Percentiles rank a stretch among this genome's conserved stretches.
Conservation (phyloP, 2,329 filamentous ascomycete genomes). For the Iodosphaeria phyllophila region DNA sequence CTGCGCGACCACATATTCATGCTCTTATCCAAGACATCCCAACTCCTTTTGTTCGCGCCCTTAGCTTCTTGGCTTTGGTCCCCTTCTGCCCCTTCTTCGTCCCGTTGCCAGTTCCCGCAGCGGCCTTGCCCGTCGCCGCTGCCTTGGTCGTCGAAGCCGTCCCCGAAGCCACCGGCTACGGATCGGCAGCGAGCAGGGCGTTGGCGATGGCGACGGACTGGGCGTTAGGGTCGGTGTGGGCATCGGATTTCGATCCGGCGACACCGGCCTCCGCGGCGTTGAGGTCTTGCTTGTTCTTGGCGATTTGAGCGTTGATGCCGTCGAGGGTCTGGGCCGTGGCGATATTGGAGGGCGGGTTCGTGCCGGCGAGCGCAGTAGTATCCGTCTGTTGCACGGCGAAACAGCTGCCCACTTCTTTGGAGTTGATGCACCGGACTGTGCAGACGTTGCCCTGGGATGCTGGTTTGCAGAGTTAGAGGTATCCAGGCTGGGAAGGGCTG, state of each 20-base stretch:
- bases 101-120: too few species aligned
- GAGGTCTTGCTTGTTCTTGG: conserved; percentile 21
- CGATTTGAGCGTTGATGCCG: conserved; percentile 18
- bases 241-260: conserved; percentile 10
- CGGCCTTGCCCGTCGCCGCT: neutral
- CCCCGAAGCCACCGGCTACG: too few species aligned
- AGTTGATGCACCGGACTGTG: conserved; percentile 20
- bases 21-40: too few species aligned
- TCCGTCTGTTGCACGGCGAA: conserved; percentile 22
- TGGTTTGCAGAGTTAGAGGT: conserved; percentile 2
- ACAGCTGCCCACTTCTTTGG: conserved; percentile 17
- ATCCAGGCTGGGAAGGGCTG: neutral
- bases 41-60: too few species aligned
- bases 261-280: conserved; percentile 19
- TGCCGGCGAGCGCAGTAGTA: conserved; percentile 5
- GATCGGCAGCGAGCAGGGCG: conserved; percentile 8
- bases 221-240: conserved; percentile 5
- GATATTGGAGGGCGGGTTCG: conserved; percentile 14
- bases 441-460: conserved; percentile 22
- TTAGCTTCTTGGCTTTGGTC: too few species aligned
- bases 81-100: too few species aligned
- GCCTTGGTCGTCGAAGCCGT: conserved; percentile 3
- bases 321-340: conserved; percentile 17
- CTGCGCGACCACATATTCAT: too few species aligned
- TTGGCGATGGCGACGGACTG: conserved; percentile 13